Evolutionary conservation across 305 asterid species (phyloP).

Genomic region (Caryopteris hybrid): DNA sequence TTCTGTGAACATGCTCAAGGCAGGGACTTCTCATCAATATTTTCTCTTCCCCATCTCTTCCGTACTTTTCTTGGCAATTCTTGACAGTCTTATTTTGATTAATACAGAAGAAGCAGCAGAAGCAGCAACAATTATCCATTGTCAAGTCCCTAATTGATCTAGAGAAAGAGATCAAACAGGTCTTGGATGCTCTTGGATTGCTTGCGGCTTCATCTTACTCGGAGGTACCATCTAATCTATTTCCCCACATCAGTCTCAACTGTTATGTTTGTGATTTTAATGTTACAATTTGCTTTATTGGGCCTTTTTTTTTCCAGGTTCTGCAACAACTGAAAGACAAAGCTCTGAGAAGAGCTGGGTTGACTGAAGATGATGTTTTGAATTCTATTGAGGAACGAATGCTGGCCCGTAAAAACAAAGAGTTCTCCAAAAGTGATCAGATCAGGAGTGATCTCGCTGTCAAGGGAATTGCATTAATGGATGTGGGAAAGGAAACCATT

Average conservation of each 20-base stretch:
- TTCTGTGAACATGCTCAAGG: constrained; percentile 56
- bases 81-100: neutral
- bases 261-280: neutral
- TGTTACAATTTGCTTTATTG: neutral
- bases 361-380: constrained; percentile 58
- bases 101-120: constrained; percentile 56
- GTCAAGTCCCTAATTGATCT: constrained; percentile 44
- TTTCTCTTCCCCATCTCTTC: neutral
- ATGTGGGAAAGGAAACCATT: constrained; percentile 59
- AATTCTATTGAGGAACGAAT: constrained; percentile 52
- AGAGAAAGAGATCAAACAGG: constrained; percentile 48
- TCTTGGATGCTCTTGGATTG: constrained; percentile 63
- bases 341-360: constrained; percentile 61
- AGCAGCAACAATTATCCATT: constrained; percentile 40
- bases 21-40: constrained; percentile 14
- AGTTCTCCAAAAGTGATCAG: constrained; percentile 57
- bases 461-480: constrained; percentile 80
- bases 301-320: constrained; percentile 30
- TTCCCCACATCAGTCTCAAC: neutral
- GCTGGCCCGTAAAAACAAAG: constrained; percentile 56
- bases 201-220: constrained; percentile 50
- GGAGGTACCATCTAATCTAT: constrained; percentile 45
- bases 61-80: neutral
- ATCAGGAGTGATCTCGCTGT: constrained; percentile 56
- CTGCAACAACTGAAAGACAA: constrained; percentile 65